Evolutionary conservation across 495 filamentous ascomycete species (phyloP).

Genomic region (Durotheca rogersii): DNA sequence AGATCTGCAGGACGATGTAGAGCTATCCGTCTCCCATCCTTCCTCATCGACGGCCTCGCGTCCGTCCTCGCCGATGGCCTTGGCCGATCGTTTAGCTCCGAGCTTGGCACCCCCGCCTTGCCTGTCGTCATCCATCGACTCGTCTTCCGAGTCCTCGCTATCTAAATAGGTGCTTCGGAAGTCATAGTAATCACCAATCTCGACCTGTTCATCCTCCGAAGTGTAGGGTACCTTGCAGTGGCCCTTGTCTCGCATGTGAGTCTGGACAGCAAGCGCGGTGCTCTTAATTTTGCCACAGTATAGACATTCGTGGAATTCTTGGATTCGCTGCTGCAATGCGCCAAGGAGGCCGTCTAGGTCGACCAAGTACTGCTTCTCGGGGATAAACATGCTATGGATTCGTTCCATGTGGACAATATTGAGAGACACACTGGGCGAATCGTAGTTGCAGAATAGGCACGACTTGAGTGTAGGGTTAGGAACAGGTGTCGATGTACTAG

Average conservation of each 20-base stretch:
- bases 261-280: conserved; percentile 73
- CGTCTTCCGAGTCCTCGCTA: conserved; percentile 60
- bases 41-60: conserved; percentile 57
- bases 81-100: conserved; percentile 50
- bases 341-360: conserved; percentile 77
- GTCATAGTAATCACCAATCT: conserved; percentile 97
- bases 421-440: conserved; percentile 67
- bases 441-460: conserved; percentile 89
- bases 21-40: conserved; percentile 92
- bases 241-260: conserved; percentile 94
- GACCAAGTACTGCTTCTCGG: conserved; percentile 77
- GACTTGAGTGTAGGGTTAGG: conserved; percentile 53
- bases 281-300: conserved; percentile 78
- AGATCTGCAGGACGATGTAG: conserved; percentile 77
- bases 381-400: conserved; percentile 94
- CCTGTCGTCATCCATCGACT: conserved; percentile 49
- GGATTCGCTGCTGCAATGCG: conserved; percentile 71
- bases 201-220: conserved; percentile 84
- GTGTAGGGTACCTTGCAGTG: conserved; percentile 97
- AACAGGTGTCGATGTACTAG: conserved; percentile 38
- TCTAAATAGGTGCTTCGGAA: conserved; percentile 95
- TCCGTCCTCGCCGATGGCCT: conserved; percentile 49
- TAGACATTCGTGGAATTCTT: conserved; percentile 71
- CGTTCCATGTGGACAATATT: conserved; percentile 89
- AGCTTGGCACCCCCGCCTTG: conserved; percentile 62